Percentiles rank a stretch among this genome's conserved stretches.
phyloP scores from a whole-genome alignment of 116 monocot genomes.

The Papilionanthe hybrid region DNA sequence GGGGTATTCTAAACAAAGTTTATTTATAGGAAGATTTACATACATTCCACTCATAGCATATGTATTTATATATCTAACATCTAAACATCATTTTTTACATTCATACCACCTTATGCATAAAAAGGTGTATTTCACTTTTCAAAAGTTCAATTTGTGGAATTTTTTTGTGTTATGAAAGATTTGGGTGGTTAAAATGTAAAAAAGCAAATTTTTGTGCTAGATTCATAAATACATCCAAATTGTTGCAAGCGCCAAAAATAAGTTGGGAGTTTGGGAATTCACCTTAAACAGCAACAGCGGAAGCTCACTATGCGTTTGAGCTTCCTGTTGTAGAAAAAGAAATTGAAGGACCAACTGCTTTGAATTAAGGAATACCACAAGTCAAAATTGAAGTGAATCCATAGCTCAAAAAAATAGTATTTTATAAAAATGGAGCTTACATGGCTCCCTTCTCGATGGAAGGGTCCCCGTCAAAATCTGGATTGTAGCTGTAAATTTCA shows the following conservation, averaged over 20 bases:
- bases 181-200: too few relatives aligned
- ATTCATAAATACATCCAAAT: too few relatives aligned
- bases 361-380: neutral
- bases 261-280: neutral
- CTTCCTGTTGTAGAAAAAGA: constrained; percentile 94
- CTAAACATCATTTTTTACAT: too few relatives aligned
- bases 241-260: neutral
- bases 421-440: constrained; percentile 28
- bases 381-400: neutral
- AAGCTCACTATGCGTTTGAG: constrained; percentile 88
- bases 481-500: constrained; percentile 93
- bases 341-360: constrained; percentile 89
- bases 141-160: too few relatives aligned
- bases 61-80: too few relatives aligned
- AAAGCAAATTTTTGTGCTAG: too few relatives aligned
- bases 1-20: neutral
- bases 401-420: neutral
- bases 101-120: too few relatives aligned
- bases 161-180: too few relatives aligned
- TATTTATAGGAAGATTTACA: neutral
- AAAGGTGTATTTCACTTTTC: too few relatives aligned
- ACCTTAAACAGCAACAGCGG: constrained; percentile 41
- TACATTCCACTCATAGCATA: too few relatives aligned
- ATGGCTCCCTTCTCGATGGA: constrained; percentile 72
- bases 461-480: constrained; percentile 79